These are phyloP conservation scores for Teratosphaeria epicoccoides DNA, from an alignment of 2,329 filamentous ascomycete genomes.

Conservation along the genomic window DNA sequence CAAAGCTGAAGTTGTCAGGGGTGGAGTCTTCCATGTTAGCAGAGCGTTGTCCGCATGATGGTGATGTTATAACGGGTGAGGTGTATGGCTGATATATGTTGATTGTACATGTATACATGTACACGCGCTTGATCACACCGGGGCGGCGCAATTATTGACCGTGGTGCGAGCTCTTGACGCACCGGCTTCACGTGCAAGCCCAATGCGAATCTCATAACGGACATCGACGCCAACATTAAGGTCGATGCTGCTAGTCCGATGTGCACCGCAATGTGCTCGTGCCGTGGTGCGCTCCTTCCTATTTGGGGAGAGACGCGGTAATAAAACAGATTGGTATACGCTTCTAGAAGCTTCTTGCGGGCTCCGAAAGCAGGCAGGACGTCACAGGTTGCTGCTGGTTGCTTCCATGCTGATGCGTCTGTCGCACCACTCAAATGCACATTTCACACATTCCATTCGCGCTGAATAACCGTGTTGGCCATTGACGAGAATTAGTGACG, in stretches of 20 bases:
- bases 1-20: slow-evolving; percentile 50
- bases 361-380: background rate
- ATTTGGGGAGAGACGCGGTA: background rate
- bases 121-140: background rate
- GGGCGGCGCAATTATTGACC: too few species aligned
- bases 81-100: too few species aligned
- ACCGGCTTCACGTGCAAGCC: too few species aligned
- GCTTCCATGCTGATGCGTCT: background rate
- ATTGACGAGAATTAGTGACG: background rate
- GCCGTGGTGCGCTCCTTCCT: background rate
- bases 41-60: too few species aligned
- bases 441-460: background rate
- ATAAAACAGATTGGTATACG: background rate
- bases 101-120: too few species aligned
- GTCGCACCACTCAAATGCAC: background rate
- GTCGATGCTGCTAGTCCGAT: background rate
- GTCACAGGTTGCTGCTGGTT: background rate
- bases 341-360: background rate
- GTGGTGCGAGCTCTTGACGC: too few species aligned
- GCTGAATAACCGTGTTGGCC: background rate
- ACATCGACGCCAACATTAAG: background rate
- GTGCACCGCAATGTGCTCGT: background rate
- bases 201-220: background rate
- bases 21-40: too few species aligned
- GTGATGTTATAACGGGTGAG: too few species aligned